Evolutionary conservation across 2,329 filamentous ascomycete genomes (phyloP).

Genomic region (Fusarium sambucinum): DNA sequence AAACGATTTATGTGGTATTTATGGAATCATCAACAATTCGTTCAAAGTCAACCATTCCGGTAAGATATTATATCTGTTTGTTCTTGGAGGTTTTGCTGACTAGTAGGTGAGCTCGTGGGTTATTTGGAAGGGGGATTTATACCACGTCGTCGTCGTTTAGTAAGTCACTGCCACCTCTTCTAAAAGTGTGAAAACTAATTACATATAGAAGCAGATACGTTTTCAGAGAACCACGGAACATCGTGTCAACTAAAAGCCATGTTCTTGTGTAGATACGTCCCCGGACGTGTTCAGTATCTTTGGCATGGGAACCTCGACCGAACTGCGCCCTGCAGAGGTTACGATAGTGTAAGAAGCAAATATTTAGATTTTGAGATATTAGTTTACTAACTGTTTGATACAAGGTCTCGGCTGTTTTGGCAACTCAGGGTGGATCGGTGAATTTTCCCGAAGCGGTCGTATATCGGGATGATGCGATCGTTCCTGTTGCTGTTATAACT

Average conservation of each 20-base stretch:
- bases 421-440: not conserved
- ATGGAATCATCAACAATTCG: not conserved
- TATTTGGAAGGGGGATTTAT: conserved; percentile 6
- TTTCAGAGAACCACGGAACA: not conserved
- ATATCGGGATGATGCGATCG: conserved; percentile 24
- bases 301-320: not conserved
- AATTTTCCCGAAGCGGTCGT: conserved; percentile 13
- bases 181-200: too few relatives aligned
- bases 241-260: not conserved
- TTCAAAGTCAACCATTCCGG: not conserved
- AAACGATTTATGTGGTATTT: not conserved
- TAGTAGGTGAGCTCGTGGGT: rapidly evolving
- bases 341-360: conserved; percentile 4
- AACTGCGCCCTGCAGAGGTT: not conserved
- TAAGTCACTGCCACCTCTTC: not conserved
- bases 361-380: rapidly evolving
- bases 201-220: not conserved
- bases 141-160: not conserved
- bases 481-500: conserved; percentile 7
- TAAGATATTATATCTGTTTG: not conserved
- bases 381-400: not conserved
- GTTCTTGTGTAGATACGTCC: not conserved
- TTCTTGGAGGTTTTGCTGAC: not conserved
- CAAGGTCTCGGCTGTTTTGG: conserved; percentile 4
- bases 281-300: not conserved